A percentile compares a stretch with the other conserved stretches of the same genome.
Conservation (phyloP, 495 filamentous ascomycete species). For the Lasiosphaeria hispida region DNA sequence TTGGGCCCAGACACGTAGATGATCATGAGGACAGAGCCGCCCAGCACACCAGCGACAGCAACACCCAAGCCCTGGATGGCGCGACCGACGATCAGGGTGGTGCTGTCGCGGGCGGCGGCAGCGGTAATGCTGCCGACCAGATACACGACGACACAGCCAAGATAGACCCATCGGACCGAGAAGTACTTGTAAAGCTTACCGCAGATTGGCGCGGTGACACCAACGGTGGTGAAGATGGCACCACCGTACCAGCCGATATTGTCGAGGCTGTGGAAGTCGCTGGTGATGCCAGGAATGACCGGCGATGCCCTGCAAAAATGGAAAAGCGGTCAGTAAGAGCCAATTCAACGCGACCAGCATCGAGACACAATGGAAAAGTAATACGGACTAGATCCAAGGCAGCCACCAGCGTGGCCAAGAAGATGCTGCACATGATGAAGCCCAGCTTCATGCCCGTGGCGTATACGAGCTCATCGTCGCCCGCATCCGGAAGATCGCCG, state of each 20-base stretch:
- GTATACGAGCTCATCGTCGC: too few species aligned
- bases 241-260: constrained; percentile 44
- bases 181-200: constrained; percentile 50
- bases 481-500: too few species aligned
- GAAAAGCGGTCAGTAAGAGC: too few species aligned
- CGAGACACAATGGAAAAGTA: too few species aligned
- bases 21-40: constrained; percentile 51
- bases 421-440: too few species aligned
- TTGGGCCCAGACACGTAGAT: constrained; percentile 36
- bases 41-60: constrained; percentile 42
- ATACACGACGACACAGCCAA: constrained; percentile 41
- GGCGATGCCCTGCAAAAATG: constrained; percentile 12
- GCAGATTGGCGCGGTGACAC: constrained; percentile 18
- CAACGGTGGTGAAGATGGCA: constrained; percentile 27
- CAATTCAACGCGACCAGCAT: too few species aligned
- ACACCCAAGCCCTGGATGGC: constrained; percentile 49
- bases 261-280: constrained; percentile 37
- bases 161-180: constrained; percentile 43
- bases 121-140: constrained; percentile 49
- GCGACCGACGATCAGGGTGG: constrained; percentile 52
- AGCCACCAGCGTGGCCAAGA: too few species aligned
- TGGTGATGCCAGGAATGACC: constrained; percentile 46
- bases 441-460: too few species aligned
- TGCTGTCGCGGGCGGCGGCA: constrained; percentile 51
- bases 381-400: too few species aligned